Evolutionary conservation across 2,329 filamentous ascomycete genomes (phyloP).

Genomic region (Juglanconis oblonga): DNA sequence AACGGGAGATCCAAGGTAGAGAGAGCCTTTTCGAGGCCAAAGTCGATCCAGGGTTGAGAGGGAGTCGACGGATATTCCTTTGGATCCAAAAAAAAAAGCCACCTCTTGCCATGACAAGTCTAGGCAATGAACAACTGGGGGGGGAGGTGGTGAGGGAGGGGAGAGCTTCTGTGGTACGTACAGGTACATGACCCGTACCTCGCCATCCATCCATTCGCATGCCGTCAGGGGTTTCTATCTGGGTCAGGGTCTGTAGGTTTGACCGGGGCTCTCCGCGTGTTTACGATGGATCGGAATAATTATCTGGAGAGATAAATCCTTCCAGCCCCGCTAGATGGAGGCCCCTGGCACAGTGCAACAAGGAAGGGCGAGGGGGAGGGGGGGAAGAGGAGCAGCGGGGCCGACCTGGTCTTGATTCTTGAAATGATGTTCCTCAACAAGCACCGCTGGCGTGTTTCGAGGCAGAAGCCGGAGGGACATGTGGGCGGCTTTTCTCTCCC

Average conservation of each 20-base stretch:
- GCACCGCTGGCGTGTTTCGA: constrained; percentile 17
- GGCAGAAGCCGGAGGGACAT: neutral
- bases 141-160: constrained; percentile 12
- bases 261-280: constrained; percentile 19
- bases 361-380: too few relatives aligned
- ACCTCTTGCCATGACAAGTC: constrained; percentile 15
- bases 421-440: constrained; percentile 14
- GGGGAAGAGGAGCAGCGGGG: too few relatives aligned
- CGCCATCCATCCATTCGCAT: neutral
- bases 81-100: constrained; percentile 4
- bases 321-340: constrained; percentile 7
- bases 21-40: neutral
- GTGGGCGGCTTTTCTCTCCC: constrained; percentile 1
- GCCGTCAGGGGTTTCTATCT: constrained; percentile 16
- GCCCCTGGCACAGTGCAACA: constrained; percentile 16
- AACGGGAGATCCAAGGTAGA: constrained; percentile 2
- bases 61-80: constrained; percentile 14
- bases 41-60: neutral
- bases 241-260: constrained; percentile 14
- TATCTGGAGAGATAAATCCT: constrained; percentile 17
- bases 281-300: constrained; percentile 20
- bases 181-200: constrained; percentile 6
- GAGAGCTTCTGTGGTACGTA: constrained; percentile 10
- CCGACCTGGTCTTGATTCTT: too few relatives aligned
- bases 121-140: constrained; percentile 11